Conservation (phyloP, 257 asterid genomes). For the Solanum chiquidenum region DNA sequence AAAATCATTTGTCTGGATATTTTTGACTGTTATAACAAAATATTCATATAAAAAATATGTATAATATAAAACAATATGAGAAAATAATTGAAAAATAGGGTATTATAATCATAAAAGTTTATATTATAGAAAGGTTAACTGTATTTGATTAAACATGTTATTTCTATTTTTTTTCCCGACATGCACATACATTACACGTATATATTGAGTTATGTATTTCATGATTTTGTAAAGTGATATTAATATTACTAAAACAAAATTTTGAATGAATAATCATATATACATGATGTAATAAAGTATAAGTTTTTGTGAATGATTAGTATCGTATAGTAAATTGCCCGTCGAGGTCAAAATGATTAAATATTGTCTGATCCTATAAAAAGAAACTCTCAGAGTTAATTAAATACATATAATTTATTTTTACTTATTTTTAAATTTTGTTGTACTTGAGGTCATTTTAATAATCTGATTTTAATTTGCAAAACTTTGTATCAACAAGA, state of each 20-base stretch:
- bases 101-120: no score
- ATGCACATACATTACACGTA: no score
- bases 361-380: neutral
- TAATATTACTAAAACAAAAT: neutral
- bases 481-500: neutral
- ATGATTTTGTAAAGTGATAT: neutral
- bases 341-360: neutral
- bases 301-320: neutral
- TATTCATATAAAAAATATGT: neutral
- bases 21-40: neutral
- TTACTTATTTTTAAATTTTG: neutral
- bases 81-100: no score
- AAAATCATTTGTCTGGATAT: neutral
- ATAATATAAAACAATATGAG: no score
- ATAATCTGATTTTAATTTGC: fast-evolving
- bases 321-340: neutral
- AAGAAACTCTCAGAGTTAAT: neutral
- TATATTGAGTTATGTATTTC: neutral
- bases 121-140: no score
- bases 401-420: neutral
- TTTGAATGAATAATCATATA: neutral
- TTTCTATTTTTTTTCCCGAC: no score
- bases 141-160: no score
- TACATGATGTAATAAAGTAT: neutral
- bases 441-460: neutral